These are phyloP conservation scores for Cucurbita argyrosperma DNA, from an alignment of 306 rosid genomes.

Conservation along the genomic window DNA sequence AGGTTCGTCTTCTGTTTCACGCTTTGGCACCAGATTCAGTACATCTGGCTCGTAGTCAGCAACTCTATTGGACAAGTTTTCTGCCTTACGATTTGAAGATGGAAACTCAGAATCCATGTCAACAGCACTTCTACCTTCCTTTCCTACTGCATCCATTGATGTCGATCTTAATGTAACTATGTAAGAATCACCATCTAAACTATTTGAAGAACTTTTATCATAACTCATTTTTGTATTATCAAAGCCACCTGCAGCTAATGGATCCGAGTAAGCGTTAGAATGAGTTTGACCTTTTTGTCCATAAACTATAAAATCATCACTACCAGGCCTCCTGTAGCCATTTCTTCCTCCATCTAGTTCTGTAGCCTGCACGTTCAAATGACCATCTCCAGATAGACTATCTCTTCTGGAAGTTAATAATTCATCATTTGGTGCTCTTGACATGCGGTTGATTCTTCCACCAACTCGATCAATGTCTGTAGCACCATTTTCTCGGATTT, in stretches of 20 bases:
- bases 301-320: slow-evolving; percentile 58
- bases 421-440: slow-evolving; percentile 37
- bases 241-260: slow-evolving; percentile 36
- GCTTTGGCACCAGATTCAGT: slow-evolving; percentile 69
- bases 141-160: slow-evolving; percentile 37
- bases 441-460: slow-evolving; percentile 30
- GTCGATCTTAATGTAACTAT: slow-evolving; percentile 48
- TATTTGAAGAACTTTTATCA: slow-evolving; percentile 42
- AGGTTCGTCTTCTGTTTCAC: slow-evolving; percentile 50
- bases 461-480: slow-evolving; percentile 36
- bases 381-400: slow-evolving; percentile 23
- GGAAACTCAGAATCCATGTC: slow-evolving; percentile 72
- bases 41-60: slow-evolving; percentile 58
- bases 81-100: slow-evolving; percentile 26
- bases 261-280: slow-evolving; percentile 27
- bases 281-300: slow-evolving; percentile 33
- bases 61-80: slow-evolving; percentile 23
- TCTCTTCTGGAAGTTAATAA: slow-evolving; percentile 32
- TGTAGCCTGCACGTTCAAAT: slow-evolving; percentile 33
- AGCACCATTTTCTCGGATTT: slow-evolving; percentile 30
- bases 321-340: slow-evolving; percentile 34
- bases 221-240: slow-evolving; percentile 24
- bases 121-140: slow-evolving; percentile 49
- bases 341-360: slow-evolving; percentile 52
- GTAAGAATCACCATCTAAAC: slow-evolving; percentile 72